Percentiles rank a stretch among this genome's conserved stretches.
Evolutionary conservation across 305 asterid genomes (phyloP).

Genomic region (Plantago rigida): DNA sequence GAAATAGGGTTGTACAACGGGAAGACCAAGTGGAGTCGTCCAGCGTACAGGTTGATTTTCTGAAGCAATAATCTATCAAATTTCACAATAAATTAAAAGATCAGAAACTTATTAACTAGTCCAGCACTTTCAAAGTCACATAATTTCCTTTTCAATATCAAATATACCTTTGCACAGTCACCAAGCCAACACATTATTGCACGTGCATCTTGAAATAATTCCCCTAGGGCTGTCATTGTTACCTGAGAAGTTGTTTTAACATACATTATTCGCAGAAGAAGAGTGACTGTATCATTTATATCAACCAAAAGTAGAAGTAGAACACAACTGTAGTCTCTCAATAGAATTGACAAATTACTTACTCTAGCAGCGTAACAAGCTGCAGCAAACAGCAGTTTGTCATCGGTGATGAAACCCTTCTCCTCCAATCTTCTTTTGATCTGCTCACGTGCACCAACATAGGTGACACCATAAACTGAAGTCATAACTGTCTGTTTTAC

Average conservation of each 20-base stretch:
- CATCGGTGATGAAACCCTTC: slow-evolving; percentile 72
- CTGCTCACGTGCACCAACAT: slow-evolving; percentile 86
- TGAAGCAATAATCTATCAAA: slow-evolving; percentile 68
- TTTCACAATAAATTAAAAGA: slow-evolving; percentile 9
- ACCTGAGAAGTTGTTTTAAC: slow-evolving; percentile 38
- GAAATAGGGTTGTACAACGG: slow-evolving; percentile 84
- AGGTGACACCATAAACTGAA: slow-evolving; percentile 87
- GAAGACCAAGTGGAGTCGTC: slow-evolving; percentile 94
- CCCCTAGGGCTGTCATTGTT: slow-evolving; percentile 78
- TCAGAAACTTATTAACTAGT: slow-evolving; percentile 7
- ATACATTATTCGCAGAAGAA: neutral
- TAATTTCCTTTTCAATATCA: slow-evolving; percentile 12
- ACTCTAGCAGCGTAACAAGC: slow-evolving; percentile 90
- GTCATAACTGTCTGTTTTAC: slow-evolving; percentile 94
- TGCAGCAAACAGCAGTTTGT: slow-evolving; percentile 54
- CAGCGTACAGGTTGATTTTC: slow-evolving; percentile 77
- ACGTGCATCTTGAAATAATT: slow-evolving; percentile 87
- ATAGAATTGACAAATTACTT: slow-evolving; percentile 23
- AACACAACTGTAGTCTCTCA: slow-evolving; percentile 1
- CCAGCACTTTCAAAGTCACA: neutral
- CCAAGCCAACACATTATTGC: slow-evolving; percentile 92
- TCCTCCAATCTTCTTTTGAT: slow-evolving; percentile 73
- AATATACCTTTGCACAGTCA: slow-evolving; percentile 85
- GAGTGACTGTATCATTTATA: neutral
- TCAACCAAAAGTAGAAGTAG: neutral